Conservation (phyloP, 371 early-diverging fungal genomes). For the Circinella minor region DNA sequence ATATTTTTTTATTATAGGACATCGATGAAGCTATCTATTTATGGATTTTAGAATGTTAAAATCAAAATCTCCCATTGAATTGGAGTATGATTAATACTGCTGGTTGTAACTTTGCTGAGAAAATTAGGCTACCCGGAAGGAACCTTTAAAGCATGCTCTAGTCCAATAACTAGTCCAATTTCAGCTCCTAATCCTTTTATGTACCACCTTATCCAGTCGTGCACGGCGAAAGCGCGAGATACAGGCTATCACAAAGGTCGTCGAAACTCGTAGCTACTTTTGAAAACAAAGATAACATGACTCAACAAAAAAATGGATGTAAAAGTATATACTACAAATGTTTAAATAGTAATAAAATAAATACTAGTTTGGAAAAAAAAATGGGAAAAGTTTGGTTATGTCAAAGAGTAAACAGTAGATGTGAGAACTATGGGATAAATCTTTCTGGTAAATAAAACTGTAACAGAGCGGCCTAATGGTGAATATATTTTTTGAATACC, state of each 20-base stretch:
- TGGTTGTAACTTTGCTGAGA: too few species aligned
- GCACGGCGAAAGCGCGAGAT: conserved; percentile 58
- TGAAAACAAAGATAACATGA: conserved; percentile 67
- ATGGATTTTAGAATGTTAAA: too few species aligned
- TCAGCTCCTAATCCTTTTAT: conserved; percentile 3
- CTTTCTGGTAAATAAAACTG: conserved; percentile 64
- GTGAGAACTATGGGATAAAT: too few species aligned
- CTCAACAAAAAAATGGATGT: conserved; percentile 62
- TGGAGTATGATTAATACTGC: too few species aligned
- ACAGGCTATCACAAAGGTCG: conserved; percentile 66
- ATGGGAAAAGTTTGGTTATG: too few species aligned
- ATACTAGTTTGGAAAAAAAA: not conserved
- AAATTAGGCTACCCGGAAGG: too few species aligned
- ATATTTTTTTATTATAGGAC: too few species aligned
- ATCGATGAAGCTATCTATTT: too few species aligned
- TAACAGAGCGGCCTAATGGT: conserved; percentile 53
- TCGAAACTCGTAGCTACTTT: conserved; percentile 60
- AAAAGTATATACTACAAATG: conserved; percentile 66
- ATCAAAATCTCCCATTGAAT: too few species aligned
- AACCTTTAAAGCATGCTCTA: too few species aligned
- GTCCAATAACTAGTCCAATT: not conserved
- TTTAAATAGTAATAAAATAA: conserved; percentile 45
- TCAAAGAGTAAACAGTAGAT: too few species aligned
- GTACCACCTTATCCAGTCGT: conserved; percentile 5
- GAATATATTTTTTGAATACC: conserved; percentile 57